These are phyloP conservation scores for Sideroxylon spinosum DNA, from an alignment of 179 eudicot species.

Conservation along the genomic window DNA sequence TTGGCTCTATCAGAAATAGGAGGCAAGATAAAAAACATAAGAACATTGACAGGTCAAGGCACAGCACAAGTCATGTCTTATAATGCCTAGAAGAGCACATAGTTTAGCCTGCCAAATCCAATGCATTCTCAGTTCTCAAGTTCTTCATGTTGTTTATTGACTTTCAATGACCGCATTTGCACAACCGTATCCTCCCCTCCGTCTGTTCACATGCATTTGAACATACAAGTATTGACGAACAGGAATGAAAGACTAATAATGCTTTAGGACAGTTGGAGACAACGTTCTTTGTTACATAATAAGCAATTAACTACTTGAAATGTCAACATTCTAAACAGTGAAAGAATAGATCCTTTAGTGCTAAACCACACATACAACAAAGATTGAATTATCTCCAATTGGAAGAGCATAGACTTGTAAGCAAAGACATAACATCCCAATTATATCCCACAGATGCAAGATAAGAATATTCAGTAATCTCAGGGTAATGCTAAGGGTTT, in stretches of 20 bases:
- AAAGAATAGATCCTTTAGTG: background rate
- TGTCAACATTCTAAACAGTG: background rate
- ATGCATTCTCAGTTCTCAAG: conserved; percentile 1
- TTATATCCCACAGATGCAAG: background rate
- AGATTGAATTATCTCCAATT: background rate
- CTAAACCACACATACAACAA: background rate
- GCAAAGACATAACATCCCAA: background rate
- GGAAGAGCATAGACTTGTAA: background rate
- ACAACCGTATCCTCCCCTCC: background rate
- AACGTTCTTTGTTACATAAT: background rate
- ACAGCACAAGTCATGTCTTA: background rate
- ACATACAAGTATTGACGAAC: background rate
- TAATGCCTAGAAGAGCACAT: background rate
- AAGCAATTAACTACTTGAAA: background rate
- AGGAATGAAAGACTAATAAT: background rate
- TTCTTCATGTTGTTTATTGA: background rate
- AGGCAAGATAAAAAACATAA: background rate
- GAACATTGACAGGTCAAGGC: background rate
- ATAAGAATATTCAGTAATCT: background rate
- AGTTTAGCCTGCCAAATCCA: conserved; percentile 4
- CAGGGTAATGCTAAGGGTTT: background rate
- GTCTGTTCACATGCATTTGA: background rate
- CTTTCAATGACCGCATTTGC: background rate
- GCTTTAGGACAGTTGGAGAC: background rate
- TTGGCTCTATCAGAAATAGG: conserved; percentile 61